Evolutionary conservation across 2,329 filamentous ascomycete genomes (phyloP), one percentile per base, ranked within the genome.

Genomic region (Chrysoporthe puriensis): DNA sequence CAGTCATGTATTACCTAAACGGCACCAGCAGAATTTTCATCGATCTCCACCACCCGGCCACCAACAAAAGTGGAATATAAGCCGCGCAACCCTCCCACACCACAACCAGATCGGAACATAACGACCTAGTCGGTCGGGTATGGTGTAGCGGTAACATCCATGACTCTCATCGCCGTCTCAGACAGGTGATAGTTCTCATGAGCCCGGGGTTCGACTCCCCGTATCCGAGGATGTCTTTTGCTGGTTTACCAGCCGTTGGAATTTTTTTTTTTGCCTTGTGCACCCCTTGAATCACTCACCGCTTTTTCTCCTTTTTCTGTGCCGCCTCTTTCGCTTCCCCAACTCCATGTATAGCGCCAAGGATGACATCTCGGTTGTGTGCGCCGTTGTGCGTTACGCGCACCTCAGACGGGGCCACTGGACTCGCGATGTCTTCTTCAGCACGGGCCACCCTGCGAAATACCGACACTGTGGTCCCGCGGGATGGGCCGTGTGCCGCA

Each of bases 121-220:
- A 7, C 36, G 36, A 40, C 9, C 36, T 40, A 7, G 1, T 34
- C 52, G 36, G 26, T 60, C 57, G 57, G 57, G 57, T 60, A 60
- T 60, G 36, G 36, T 44, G 57, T 60, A 60, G 57, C 57, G 57
- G 57, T 60, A 40, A 40, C 36, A 9, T 40, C 36, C 36, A 40
- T 40, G 36, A 40, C 36, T 40, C 46, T 63, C 54, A 61, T 44
- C 58, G 43, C 43, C 16, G n/a, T 61, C 58, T 32, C n/a, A 61
- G 26, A 54, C 50, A 21, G 16, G 50, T 61, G 58, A 61, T 61
- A 32, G 40, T 32, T 61, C 40, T 61, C 58, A 44, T 61, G 40
- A 61, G 58, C 58, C 58, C 58, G 58, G 58, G 58, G 58, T 61
- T 61, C 61, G 61, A 63, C 40, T 63, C 61, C 61, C 61, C 61